Conservation (phyloP, 2,329 filamentous ascomycete genomes). For the Aspergillus pseudoglaucus region DNA sequence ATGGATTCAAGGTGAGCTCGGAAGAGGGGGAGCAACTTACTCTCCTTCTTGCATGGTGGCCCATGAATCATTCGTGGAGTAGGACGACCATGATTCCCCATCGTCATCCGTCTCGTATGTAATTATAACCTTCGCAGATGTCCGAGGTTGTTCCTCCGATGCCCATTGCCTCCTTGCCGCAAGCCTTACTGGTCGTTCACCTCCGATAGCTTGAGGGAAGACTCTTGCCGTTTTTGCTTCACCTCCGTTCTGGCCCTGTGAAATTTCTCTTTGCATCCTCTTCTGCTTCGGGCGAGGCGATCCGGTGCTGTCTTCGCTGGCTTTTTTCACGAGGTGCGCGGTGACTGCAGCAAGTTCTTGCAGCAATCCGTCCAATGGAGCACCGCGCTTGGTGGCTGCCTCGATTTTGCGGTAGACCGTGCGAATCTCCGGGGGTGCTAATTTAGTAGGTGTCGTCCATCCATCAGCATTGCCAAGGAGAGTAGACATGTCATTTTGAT, state of each 20-base stretch:
- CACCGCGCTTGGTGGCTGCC: constrained; percentile 20
- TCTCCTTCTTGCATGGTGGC: constrained; percentile 14
- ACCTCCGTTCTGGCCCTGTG: neutral
- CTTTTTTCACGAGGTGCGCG: constrained; percentile 6
- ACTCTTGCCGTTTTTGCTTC: neutral
- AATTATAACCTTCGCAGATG: constrained; percentile 1
- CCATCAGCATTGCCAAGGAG: neutral
- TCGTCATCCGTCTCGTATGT: constrained; percentile 6
- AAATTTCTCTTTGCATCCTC: neutral
- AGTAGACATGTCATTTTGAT: neutral
- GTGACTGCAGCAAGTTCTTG: constrained; percentile 20
- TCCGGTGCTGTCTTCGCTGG: constrained; percentile 7
- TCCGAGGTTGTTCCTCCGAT: constrained; percentile 5
- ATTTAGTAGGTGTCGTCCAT: constrained; percentile 6
- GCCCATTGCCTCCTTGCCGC: constrained; percentile 11
- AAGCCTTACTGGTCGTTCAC: neutral
- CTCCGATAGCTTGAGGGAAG: neutral
- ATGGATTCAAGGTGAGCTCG: neutral
- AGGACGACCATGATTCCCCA: constrained; percentile 10
- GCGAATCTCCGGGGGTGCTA: constrained; percentile 16
- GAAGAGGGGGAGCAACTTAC: constrained; percentile 8
- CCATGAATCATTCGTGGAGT: constrained; percentile 19
- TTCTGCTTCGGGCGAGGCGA: neutral
- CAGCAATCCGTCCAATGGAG: constrained; percentile 22
- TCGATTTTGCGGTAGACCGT: constrained; percentile 25